Conservation (phyloP, 768 basidiomycete species). For the Auriscalpium vulgare region DNA sequence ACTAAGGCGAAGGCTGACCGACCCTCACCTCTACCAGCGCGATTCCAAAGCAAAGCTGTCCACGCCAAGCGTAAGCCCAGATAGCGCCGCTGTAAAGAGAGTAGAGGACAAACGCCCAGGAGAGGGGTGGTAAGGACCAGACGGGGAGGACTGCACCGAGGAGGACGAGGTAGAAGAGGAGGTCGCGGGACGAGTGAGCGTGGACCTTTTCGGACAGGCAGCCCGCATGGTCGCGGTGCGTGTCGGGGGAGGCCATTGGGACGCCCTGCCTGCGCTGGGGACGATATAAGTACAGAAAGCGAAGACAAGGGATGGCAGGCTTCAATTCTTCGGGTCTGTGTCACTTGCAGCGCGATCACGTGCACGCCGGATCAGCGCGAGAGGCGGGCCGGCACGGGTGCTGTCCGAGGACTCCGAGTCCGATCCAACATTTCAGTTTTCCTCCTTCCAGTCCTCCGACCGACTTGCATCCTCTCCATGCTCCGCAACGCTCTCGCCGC, state of each 20-base stretch:
- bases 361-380: neutral
- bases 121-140: conserved; percentile 53
- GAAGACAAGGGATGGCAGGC: neutral
- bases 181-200: conserved; percentile 29
- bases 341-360: neutral
- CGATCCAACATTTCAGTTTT: neutral
- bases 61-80: conserved; percentile 33
- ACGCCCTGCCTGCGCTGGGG: neutral
- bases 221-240: conserved; percentile 9
- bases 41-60: conserved; percentile 34
- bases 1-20: neutral
- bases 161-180: conserved; percentile 54
- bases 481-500: conserved; percentile 58
- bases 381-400: neutral
- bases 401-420: neutral
- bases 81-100: conserved; percentile 36
- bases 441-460: conserved; percentile 26
- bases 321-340: neutral
- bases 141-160: conserved; percentile 50
- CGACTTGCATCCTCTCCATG: conserved; percentile 37
- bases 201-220: conserved; percentile 25
- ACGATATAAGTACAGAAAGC: neutral
- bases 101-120: conserved; percentile 55
- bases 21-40: conserved; percentile 50
- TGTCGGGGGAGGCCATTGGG: neutral